A percentile compares a stretch with the other conserved stretches of the same genome.
Conservation (phyloP, 371 early-diverging fungal species). For the Mortierella sp. region DNA sequence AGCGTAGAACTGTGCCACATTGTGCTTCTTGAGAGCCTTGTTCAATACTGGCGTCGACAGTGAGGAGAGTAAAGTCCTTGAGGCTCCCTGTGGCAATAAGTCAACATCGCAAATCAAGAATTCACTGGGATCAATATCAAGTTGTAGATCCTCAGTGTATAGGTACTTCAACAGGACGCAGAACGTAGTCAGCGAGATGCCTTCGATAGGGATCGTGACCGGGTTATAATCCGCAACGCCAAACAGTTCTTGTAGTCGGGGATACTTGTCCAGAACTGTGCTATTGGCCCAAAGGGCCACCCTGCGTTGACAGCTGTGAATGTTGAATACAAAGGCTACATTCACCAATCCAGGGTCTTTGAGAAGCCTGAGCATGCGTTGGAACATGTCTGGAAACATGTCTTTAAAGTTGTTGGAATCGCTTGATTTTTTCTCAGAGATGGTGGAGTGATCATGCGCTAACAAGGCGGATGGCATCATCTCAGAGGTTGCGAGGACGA, state of each 20-base stretch:
- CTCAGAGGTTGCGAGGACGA: too few species aligned
- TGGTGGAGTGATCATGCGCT: too few species aligned
- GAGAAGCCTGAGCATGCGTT: constrained; percentile 6
- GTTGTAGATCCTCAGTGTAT: constrained; percentile 8
- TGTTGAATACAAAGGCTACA: constrained; percentile 2
- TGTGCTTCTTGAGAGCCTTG: neutral
- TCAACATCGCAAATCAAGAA: neutral
- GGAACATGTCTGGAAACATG: too few species aligned
- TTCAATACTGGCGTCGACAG: too few species aligned
- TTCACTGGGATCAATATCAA: neutral
- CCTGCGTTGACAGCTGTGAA: neutral
- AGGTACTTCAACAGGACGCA: constrained; percentile 5
- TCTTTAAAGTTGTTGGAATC: too few species aligned
- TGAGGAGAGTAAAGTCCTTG: neutral
- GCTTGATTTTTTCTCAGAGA: too few species aligned
- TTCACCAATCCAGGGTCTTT: constrained; percentile 8
- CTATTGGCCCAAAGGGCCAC: constrained; percentile 10
- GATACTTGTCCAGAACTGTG: neutral
- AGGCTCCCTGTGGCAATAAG: neutral
- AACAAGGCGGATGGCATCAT: too few species aligned
- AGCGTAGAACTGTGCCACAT: neutral
- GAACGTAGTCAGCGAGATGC: constrained; percentile 5
- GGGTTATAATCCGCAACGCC: too few species aligned
- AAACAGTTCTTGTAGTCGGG: neutral
- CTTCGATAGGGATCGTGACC: neutral